Base-by-base conservation (phyloP, 371 early-diverging fungal genomes). In the Mucor velutinosus region DNA sequence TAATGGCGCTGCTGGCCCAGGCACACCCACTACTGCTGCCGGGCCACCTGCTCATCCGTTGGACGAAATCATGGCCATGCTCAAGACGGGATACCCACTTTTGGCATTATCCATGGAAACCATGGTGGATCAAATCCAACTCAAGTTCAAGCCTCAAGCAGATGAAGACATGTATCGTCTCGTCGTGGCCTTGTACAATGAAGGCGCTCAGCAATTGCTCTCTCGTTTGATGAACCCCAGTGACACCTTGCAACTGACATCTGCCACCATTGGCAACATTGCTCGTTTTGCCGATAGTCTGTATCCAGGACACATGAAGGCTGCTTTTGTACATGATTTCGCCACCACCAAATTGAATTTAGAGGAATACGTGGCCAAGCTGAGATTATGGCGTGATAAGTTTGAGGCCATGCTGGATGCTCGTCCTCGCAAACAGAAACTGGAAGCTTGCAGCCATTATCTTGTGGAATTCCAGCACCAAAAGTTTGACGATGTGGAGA, bases 401-500 rank as follows among this genome's bases (percentile, higher is more conserved):
- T 91, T 97, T 78, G 95, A 96, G 70, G 89, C 85, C 33, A 85
- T 93, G 61, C 74, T 98, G 62, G 92, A 94, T 67, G 82, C 86
- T 65, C 89, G 94, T 35, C 94, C 96, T 14, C 77, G 88, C 8
- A 83, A 83, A 41, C 94, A 91, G 66, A 89, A 92, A 70, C 79
- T 97, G 11, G 96, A 97, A 73, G 85, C 91, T 27, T 92, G 92
- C 71, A 92, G 92, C 39, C 94, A 91, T 57, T 96, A 96, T 79
- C 77, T 99, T 58, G 96, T 93, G 1, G 99, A 99, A 71, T 98
- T 98, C 84, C 97, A 98, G 76, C 95, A 97, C 78, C 94, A 95
- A 67, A 95, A 94, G 76, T 97, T 97, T 72, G 97, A 98, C 70
- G 98, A 99, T 71, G 92, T 99, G 7, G 97, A 98, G 69, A 91